Conservation (phyloP, 169 alveolate genomes). For the Theileria parva region DNA sequence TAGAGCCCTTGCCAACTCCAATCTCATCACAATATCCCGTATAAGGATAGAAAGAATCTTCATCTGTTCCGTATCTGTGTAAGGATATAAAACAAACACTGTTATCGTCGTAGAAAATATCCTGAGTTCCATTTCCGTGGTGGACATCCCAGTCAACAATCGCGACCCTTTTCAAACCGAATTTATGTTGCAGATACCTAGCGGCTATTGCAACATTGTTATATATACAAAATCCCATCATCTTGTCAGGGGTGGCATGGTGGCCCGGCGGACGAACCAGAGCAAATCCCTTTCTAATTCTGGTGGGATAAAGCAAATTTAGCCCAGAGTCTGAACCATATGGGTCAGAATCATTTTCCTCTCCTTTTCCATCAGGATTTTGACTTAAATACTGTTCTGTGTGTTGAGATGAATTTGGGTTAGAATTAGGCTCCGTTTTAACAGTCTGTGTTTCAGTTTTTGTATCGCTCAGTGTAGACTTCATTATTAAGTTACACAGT, state of each 20-base stretch:
- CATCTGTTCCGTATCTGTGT: constrained; percentile 68
- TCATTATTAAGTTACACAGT: constrained; percentile 53
- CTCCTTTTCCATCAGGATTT: neutral
- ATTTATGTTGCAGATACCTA: constrained; percentile 79
- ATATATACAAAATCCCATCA: constrained; percentile 88
- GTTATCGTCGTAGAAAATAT: constrained; percentile 75
- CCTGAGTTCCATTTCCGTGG: constrained; percentile 95
- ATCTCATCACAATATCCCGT: constrained; percentile 78
- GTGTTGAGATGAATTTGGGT: constrained; percentile 12
- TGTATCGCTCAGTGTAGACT: constrained; percentile 4
- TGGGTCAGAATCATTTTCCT: neutral
- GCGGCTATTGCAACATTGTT: constrained; percentile 93
- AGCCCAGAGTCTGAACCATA: neutral
- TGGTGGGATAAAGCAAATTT: neutral
- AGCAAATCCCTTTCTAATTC: constrained; percentile 70
- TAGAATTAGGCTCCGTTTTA: neutral
- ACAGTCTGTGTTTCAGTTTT: neutral
- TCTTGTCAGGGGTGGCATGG: constrained; percentile 71
- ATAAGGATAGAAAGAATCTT: constrained; percentile 85
- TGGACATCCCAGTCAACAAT: constrained; percentile 94
- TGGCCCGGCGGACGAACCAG: constrained; percentile 78
- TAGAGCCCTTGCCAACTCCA: constrained; percentile 58
- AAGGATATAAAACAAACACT: constrained; percentile 69
- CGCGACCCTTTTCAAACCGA: constrained; percentile 85
- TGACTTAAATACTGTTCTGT: neutral